Conservation (phyloP, 1,284 basidiomycete genomes). For the Rhodotorula sp. region DNA sequence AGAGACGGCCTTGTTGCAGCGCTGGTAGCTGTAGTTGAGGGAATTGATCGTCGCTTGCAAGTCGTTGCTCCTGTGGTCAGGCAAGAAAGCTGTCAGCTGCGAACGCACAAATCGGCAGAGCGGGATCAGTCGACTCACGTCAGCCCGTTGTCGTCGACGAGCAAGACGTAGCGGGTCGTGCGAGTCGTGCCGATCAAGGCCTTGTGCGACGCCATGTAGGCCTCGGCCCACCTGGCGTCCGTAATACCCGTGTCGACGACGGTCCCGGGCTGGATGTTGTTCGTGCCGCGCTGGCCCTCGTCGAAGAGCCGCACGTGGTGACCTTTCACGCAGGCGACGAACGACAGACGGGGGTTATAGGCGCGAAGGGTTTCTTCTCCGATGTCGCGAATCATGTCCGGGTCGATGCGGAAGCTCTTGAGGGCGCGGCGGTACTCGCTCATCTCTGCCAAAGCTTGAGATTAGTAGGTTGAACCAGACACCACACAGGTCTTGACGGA, state of each 20-base stretch:
- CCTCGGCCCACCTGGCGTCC: constrained; percentile 6
- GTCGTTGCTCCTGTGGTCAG: constrained; percentile 6
- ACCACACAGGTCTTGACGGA: too few relatives aligned
- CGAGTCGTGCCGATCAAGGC: constrained; percentile 16
- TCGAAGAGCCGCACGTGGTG: constrained; percentile 19
- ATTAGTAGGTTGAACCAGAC: too few relatives aligned
- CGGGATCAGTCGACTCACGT: background rate
- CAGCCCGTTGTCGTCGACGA: constrained; percentile 12
- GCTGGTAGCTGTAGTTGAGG: constrained; percentile 9
- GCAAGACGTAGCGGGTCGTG: constrained; percentile 10
- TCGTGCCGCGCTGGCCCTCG: background rate
- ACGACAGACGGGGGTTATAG: constrained; percentile 1
- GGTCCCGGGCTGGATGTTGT: background rate
- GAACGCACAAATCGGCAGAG: too few relatives aligned
- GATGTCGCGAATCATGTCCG: background rate
- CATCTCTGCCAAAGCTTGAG: background rate
- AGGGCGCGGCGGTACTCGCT: background rate
- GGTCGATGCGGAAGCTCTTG: background rate
- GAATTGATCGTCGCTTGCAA: constrained; percentile 1
- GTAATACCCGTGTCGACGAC: constrained; percentile 10
- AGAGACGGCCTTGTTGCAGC: constrained; percentile 16
- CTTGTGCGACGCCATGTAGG: constrained; percentile 4
- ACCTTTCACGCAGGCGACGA: constrained; percentile 12
- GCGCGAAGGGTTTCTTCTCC: background rate
- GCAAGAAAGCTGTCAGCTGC: background rate